Evolutionary conservation across 2,329 filamentous ascomycete genomes (phyloP), one percentile per base, ranked within the genome.

Genomic region (Fusarium illudens): DNA sequence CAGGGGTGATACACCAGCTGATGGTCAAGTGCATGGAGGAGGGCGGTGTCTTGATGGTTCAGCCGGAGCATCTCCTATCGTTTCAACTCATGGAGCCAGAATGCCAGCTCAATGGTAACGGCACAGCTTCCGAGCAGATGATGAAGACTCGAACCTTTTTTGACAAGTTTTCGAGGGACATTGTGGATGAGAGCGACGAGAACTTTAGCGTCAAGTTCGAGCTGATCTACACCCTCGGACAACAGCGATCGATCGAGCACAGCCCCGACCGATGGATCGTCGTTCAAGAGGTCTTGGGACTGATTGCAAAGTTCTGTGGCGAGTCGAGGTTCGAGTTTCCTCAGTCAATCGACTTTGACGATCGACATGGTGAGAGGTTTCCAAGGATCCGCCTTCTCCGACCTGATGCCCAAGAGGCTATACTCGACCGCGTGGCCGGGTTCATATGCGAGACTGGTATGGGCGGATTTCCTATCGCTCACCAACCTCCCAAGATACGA

Each of bases 111-210:
- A 69, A 68, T 0, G 69, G 79, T 2, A 22, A 70, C 0, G 19
- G 44, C 0, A 19, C 11, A 0, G 52, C 80, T 4, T 82, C 82
- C 0, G 48, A 61, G 1, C 46, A 61, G 1, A 71, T 88, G 13
- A 62, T 85, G 0, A 17, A 73, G 1, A 81, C 76, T 0, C 83
- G 87, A n/a, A 22, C 76, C 0, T 84, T 82, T 64, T 77, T 90
- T 1, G 75, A 84, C 29, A 13, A 51, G 0, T 62, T 75, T 2
- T 80, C 83, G 0, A 78, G 87, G 0, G 88, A 90, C 62, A 81
- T 92, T 2, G 79, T 91, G 0, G 89, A 91, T 59, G 88, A 92
- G 73, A 88, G 86, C 36, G 89, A 92, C 49, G 87, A 90, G 59
- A 87, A 86, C 56, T 85, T 90, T 42, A 86, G 82, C 42, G 81